Evolutionary conservation across 1,284 basidiomycete genomes (phyloP).

Genomic region (Sporisorium exsertum): DNA sequence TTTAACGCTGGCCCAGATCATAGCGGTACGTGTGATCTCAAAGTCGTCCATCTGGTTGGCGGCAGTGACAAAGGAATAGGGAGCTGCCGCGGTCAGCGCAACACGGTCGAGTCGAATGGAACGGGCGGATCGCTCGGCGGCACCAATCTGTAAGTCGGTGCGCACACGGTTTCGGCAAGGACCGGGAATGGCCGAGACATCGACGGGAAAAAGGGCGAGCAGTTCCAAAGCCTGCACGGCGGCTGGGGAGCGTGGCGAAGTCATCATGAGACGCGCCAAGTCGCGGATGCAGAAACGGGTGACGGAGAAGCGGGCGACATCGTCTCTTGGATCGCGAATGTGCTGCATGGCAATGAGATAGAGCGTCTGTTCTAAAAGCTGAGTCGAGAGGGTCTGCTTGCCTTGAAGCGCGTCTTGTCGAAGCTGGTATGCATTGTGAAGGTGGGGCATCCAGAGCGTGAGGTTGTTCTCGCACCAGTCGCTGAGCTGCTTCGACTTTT

Average conservation of each 20-base stretch:
- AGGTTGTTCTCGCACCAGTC: constrained; percentile 49
- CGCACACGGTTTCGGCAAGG: constrained; percentile 42
- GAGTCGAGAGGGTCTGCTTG: constrained; percentile 38
- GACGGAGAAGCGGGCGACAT: constrained; percentile 37
- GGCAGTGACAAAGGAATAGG: constrained; percentile 33
- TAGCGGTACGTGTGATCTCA: constrained; percentile 38
- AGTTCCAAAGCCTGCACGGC: constrained; percentile 41
- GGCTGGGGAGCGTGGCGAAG: constrained; percentile 30
- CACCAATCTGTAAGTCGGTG: constrained; percentile 35
- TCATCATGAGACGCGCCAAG: constrained; percentile 38
- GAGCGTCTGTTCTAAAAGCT: constrained; percentile 43
- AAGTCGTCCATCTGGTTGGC: constrained; percentile 31
- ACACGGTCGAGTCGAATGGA: constrained; percentile 43
- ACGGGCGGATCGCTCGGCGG: constrained; percentile 34
- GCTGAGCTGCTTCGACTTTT: constrained; percentile 41
- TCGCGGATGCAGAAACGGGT: constrained; percentile 39
- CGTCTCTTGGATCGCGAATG: constrained; percentile 41
- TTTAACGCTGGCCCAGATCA: constrained; percentile 46
- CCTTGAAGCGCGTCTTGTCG: constrained; percentile 36
- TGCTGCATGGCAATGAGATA: constrained; percentile 46
- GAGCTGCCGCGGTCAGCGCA: constrained; percentile 35
- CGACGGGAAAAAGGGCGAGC: constrained; percentile 44
- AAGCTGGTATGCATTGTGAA: constrained; percentile 38
- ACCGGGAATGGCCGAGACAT: constrained; percentile 39
- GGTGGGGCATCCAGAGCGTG: constrained; percentile 39